phyloP scores from a whole-genome alignment of 768 basidiomycete species.

The Daedalea quercina region DNA sequence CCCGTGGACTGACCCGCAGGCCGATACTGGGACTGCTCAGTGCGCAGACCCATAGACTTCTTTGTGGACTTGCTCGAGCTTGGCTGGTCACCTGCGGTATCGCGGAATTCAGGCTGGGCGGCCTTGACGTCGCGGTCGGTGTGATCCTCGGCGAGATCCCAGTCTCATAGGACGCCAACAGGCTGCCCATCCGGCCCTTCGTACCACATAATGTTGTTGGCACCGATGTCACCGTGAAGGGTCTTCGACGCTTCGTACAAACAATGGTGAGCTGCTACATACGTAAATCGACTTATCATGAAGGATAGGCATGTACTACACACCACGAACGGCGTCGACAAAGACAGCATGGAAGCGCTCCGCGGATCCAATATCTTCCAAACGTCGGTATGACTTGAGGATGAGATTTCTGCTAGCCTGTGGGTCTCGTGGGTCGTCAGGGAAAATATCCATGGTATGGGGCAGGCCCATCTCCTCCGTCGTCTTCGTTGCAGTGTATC shows the following conservation, averaged over 20 bases:
- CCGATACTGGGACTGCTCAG: too few relatives aligned
- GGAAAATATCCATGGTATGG: background rate
- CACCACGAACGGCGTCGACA: conserved; percentile 1
- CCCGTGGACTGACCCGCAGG: too few relatives aligned
- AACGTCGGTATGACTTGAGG: background rate
- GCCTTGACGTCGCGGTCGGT: too few relatives aligned
- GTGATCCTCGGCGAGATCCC: conserved; percentile 1
- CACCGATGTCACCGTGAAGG: conserved; percentile 6
- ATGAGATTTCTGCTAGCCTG: background rate
- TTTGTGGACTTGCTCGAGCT: too few relatives aligned
- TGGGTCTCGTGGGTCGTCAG: background rate
- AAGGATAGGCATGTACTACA: too few relatives aligned
- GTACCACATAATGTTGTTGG: conserved; percentile 5
- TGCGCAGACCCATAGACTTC: too few relatives aligned
- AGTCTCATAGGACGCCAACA: background rate
- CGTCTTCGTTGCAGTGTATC: background rate
- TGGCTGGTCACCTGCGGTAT: too few relatives aligned
- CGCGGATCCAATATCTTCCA: background rate
- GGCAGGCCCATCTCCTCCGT: background rate
- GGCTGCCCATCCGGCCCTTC: background rate
- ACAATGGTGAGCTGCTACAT: background rate
- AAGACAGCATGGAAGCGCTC: background rate
- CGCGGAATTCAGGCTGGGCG: too few relatives aligned
- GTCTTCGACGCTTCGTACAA: background rate
- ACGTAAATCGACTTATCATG: background rate